A percentile compares a stretch with the other conserved stretches of the same genome.
These are phyloP conservation scores for Epichloe aotearoae DNA, from an alignment of 2,329 filamentous ascomycete species.

Conservation along the genomic window DNA sequence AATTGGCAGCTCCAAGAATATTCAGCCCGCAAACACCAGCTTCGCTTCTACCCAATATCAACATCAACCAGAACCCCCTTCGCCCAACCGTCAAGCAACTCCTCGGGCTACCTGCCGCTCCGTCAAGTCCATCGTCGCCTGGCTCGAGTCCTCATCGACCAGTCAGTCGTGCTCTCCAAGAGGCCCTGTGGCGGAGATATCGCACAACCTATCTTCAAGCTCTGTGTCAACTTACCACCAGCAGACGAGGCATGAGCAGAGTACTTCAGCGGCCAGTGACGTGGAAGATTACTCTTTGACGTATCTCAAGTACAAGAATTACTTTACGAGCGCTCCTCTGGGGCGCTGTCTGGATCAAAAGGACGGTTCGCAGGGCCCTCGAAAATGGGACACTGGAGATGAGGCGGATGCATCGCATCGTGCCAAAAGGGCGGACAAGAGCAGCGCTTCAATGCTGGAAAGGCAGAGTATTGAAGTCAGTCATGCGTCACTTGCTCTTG, in stretches of 20 bases:
- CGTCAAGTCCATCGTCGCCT: conserved; percentile 20
- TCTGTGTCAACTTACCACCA: not conserved
- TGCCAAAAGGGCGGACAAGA: not conserved
- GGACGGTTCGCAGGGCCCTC: no score
- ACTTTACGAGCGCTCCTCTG: conserved; percentile 18
- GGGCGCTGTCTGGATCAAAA: conserved; percentile 17
- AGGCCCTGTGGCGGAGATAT: not conserved
- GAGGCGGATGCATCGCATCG: not conserved
- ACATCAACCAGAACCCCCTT: conserved; percentile 5
- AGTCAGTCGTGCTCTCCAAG: conserved; percentile 1
- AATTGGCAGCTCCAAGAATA: conserved; percentile 7
- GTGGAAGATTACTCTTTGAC: conserved; percentile 21
- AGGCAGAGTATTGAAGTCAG: not conserved
- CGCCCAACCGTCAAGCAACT: not conserved
- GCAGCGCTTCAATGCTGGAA: no score
- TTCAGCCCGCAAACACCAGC: conserved; percentile 13
- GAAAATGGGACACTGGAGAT: not conserved
- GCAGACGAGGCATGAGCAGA: not conserved
- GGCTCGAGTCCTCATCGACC: conserved; percentile 15
- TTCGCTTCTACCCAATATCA: conserved; percentile 17
- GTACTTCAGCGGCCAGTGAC: conserved; percentile 4
- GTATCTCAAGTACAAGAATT: conserved; percentile 19
- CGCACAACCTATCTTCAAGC: conserved; percentile 2
- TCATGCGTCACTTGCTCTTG: no score
- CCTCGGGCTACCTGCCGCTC: conserved; percentile 9